phyloP scores from a whole-genome alignment of 495 filamentous ascomycete genomes.

The Lindgomyces ingoldianus region DNA sequence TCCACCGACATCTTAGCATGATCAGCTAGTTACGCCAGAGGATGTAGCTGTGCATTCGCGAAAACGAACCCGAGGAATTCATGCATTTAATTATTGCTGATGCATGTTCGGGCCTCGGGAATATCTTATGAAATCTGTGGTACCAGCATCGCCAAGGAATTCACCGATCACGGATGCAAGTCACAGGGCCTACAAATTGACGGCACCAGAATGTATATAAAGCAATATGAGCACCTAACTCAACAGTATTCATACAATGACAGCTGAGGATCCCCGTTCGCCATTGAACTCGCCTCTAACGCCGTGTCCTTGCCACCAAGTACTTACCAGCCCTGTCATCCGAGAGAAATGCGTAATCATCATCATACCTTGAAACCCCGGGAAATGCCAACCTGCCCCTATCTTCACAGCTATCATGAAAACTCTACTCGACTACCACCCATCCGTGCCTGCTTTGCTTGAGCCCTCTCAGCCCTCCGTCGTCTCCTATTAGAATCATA shows the following conservation, averaged over 20 bases:
- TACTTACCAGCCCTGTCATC: no score
- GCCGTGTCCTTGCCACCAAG: no score
- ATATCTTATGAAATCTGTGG: background rate
- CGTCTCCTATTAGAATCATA: slow-evolving; percentile 45
- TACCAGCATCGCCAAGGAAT: background rate
- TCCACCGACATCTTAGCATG: background rate
- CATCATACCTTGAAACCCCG: background rate
- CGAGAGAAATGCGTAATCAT: background rate
- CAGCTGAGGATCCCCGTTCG: no score
- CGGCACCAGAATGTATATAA: background rate
- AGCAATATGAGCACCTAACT: no score
- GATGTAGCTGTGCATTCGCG: background rate
- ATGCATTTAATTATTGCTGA: no score
- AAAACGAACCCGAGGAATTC: no score
- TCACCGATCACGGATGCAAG: background rate
- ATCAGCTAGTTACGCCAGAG: background rate
- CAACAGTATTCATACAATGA: no score
- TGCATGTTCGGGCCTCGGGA: no score
- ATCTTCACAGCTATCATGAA: slow-evolving; percentile 23
- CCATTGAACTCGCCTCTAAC: no score
- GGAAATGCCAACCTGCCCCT: no score
- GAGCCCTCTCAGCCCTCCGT: slow-evolving; percentile 46
- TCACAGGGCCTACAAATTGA: background rate
- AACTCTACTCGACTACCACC: slow-evolving; percentile 43
- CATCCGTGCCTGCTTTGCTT: slow-evolving; percentile 34